Conservation (phyloP, 208 protist genomes). For the Leishmania braziliensis region DNA sequence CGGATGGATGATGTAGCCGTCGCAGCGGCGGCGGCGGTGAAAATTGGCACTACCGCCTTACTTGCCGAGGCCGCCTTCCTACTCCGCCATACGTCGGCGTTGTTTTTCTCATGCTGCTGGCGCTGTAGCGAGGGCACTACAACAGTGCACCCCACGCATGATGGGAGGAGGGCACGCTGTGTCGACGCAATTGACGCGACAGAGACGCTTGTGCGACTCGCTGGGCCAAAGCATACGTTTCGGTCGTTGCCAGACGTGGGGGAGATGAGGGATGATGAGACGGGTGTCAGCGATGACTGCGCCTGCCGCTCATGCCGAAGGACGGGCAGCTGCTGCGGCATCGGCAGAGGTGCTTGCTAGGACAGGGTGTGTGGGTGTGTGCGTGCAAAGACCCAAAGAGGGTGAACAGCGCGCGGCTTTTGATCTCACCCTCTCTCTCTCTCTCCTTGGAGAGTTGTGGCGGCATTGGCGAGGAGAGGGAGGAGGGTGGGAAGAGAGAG, state of each 20-base stretch:
- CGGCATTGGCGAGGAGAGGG: no score
- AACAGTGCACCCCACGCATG: background rate
- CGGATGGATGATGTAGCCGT: background rate
- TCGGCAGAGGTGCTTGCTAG: background rate
- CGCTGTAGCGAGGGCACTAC: background rate
- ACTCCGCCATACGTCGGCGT: background rate
- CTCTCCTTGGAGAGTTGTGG: background rate
- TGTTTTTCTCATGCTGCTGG: background rate
- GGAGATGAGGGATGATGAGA: background rate
- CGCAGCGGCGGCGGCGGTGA: background rate
- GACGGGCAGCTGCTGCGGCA: constrained; percentile 9
- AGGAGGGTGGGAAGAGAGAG: no score
- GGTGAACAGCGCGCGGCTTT: background rate
- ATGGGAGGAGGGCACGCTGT: background rate
- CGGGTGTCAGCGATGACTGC: no score
- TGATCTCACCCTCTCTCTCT: background rate
- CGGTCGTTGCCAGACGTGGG: background rate
- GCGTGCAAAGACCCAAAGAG: background rate
- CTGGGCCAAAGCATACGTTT: background rate
- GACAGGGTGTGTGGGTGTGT: background rate
- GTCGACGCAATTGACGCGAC: background rate
- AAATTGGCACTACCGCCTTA: background rate
- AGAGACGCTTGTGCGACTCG: background rate
- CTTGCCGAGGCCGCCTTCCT: background rate
- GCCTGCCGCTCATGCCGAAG: background rate